Evolutionary conservation across 192 early-diverging fungal genomes (phyloP), one percentile per base, ranked within the genome.

Genomic region (Coemansia sp.): DNA sequence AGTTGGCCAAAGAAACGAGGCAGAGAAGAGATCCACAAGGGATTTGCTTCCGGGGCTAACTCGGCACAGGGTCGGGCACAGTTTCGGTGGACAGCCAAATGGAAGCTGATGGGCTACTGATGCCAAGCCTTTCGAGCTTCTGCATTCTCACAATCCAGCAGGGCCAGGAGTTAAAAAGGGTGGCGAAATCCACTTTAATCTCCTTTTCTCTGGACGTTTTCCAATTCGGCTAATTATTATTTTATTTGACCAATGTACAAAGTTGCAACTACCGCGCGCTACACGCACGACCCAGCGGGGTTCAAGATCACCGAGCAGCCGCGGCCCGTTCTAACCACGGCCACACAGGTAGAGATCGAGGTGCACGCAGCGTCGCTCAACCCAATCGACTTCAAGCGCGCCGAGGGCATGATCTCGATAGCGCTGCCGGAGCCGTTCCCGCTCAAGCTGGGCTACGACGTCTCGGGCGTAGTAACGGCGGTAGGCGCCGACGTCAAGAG

Each of bases 301-400:
- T 71, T 64, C 42, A 41, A 29, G 10, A 42, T 81, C 3, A 14
- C 46, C 54, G 44, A 64, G 6, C 40, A 70, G 27, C 60, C 70
- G 3, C 54, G 60, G 1, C 61, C 75, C 0, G 13, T 17, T 14
- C 16, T 48, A n/a, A 11, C 45, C 6, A 13, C 50, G 0, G 53
- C 8, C 6, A 73, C 64, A 27, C 75, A 84, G 39, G 66, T 84
- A 0, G 68, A 64, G 41, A 62, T 84, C 27, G 13, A 17, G 33
- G 86, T 87, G 59, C 79, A 84, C 59, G 81, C 85, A 0, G 86
- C 79, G 13, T 77, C 83, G 21, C 61, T 87, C 42, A 87, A 87
- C 83, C 85, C 81, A 5, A 77, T 87, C 62, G 86, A 87, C 69
- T 82, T 63, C 44, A 86, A 87, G 70, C 75, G 75, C 36, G 83